Conservation (phyloP, 495 filamentous ascomycete genomes). For the Choiromyces venosus region DNA sequence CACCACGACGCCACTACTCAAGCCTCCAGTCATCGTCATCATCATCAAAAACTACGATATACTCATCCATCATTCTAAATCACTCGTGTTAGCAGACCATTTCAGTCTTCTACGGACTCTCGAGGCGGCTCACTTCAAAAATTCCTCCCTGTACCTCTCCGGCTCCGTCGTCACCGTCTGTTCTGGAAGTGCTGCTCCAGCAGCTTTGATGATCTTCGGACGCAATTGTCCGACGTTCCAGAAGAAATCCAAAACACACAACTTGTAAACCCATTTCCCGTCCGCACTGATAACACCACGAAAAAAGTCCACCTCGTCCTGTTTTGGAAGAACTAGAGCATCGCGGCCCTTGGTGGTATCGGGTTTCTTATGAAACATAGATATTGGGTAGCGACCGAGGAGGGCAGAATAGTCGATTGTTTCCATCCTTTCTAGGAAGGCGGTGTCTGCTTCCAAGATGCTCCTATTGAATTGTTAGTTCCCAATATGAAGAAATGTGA, state of each 20-base stretch:
- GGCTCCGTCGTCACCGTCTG: slow-evolving; percentile 40
- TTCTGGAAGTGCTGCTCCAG: slow-evolving; percentile 35
- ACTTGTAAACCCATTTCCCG: slow-evolving; percentile 41
- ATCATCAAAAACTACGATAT: slow-evolving; percentile 25
- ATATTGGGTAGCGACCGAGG: slow-evolving; percentile 39
- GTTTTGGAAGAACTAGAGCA: slow-evolving; percentile 17
- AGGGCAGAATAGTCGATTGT: slow-evolving; percentile 42
- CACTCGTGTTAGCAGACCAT: slow-evolving; percentile 5
- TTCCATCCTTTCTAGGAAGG: slow-evolving; percentile 38
- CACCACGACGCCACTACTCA: neutral
- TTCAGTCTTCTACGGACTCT: neutral
- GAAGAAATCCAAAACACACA: slow-evolving; percentile 39
- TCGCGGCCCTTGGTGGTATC: slow-evolving; percentile 20
- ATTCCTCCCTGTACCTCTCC: slow-evolving; percentile 37
- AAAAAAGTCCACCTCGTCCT: slow-evolving; percentile 21
- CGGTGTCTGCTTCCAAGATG: slow-evolving; percentile 35
- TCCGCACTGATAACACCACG: slow-evolving; percentile 33
- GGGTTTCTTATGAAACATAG: slow-evolving; percentile 35
- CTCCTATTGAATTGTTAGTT: slow-evolving; percentile 14
- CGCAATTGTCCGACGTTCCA: slow-evolving; percentile 40
- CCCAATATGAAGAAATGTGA: neutral
- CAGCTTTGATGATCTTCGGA: slow-evolving; percentile 34
- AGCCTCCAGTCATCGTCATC: neutral
- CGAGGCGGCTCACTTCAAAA: slow-evolving; percentile 22
- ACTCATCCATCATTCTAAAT: slow-evolving; percentile 33